Evolutionary conservation across 2,329 filamentous ascomycete genomes (phyloP).

Genomic region (Diaporthe sp.): DNA sequence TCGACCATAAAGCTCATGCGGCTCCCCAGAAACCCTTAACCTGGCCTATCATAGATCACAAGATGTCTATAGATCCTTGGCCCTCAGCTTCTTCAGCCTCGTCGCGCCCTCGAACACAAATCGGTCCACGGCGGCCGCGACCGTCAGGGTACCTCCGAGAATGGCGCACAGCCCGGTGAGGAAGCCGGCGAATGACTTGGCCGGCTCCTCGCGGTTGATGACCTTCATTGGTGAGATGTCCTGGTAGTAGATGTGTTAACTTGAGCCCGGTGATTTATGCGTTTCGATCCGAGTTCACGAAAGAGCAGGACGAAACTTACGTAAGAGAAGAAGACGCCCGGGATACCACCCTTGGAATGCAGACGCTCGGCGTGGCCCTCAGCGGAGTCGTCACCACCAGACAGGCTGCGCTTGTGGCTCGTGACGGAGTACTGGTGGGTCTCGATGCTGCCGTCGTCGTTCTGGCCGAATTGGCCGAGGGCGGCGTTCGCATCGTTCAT

Average conservation of each 20-base stretch:
- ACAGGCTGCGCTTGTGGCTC: slow-evolving; percentile 90
- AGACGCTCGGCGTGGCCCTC: slow-evolving; percentile 94
- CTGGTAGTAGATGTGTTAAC: slow-evolving; percentile 56
- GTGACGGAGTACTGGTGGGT: slow-evolving; percentile 99
- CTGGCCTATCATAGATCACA: neutral
- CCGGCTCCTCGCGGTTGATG: slow-evolving; percentile 91
- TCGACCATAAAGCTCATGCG: neutral
- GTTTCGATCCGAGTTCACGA: neutral
- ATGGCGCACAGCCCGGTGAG: slow-evolving; percentile 94
- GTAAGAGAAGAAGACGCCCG: slow-evolving; percentile 98
- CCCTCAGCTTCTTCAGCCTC: slow-evolving; percentile 87
- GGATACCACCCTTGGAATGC: slow-evolving; percentile 92
- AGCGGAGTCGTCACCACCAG: slow-evolving; percentile 84
- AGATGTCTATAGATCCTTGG: slow-evolving; percentile 66
- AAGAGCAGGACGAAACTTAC: slow-evolving; percentile 64
- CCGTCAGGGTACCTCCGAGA: slow-evolving; percentile 93
- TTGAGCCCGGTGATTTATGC: slow-evolving; percentile 18
- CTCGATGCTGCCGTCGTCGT: slow-evolving; percentile 84
- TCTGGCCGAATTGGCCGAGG: slow-evolving; percentile 77
- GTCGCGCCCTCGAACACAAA: slow-evolving; percentile 90
- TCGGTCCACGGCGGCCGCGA: slow-evolving; percentile 92
- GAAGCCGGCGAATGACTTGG: slow-evolving; percentile 93
- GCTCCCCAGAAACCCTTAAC: too few relatives aligned
- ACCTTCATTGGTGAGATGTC: slow-evolving; percentile 99
- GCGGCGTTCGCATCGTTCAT: slow-evolving; percentile 66